These are phyloP conservation scores for Lentinula guzmanii DNA, from an alignment of 768 basidiomycete species.

Conservation along the genomic window DNA sequence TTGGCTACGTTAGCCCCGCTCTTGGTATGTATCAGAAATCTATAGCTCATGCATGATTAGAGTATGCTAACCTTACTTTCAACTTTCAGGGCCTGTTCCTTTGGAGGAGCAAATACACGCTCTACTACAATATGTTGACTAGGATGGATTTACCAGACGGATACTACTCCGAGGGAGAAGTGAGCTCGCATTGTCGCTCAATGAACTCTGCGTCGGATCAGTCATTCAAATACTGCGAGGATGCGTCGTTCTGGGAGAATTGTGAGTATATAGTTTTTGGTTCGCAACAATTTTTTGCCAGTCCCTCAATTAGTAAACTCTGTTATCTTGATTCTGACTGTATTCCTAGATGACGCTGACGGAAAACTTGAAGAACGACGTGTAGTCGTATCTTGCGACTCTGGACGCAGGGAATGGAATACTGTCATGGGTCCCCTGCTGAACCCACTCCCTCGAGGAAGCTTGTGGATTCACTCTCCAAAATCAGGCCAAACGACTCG, in stretches of 20 bases:
- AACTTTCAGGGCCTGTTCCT: slow-evolving; percentile 10
- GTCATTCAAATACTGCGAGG: slow-evolving; percentile 54
- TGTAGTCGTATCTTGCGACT: slow-evolving; percentile 25
- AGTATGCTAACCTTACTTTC: not conserved
- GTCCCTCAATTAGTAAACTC: too few relatives aligned
- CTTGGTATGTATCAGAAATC: slow-evolving; percentile 13
- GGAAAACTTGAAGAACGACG: slow-evolving; percentile 22
- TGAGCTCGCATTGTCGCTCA: slow-evolving; percentile 36
- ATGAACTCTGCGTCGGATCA: slow-evolving; percentile 26
- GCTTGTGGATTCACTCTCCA: slow-evolving; percentile 51
- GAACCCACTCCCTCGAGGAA: slow-evolving; percentile 52
- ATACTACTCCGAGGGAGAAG: slow-evolving; percentile 48
- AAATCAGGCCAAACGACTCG: slow-evolving; percentile 25
- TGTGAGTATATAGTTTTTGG: not conserved
- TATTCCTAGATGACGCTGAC: slow-evolving; percentile 23
- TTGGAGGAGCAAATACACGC: slow-evolving; percentile 38
- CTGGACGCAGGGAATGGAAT: slow-evolving; percentile 56
- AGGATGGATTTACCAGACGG: slow-evolving; percentile 39
- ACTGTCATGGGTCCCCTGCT: slow-evolving; percentile 69
- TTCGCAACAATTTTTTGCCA: too few relatives aligned
- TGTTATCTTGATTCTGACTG: too few relatives aligned
- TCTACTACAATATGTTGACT: slow-evolving; percentile 34
- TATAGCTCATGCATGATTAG: slow-evolving; percentile 19
- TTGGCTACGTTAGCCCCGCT: not conserved
- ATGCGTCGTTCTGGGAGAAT: slow-evolving; percentile 57